These are phyloP conservation scores for Ricinus communis DNA, from an alignment of 345 rosid genomes.

Conservation along the genomic window DNA sequence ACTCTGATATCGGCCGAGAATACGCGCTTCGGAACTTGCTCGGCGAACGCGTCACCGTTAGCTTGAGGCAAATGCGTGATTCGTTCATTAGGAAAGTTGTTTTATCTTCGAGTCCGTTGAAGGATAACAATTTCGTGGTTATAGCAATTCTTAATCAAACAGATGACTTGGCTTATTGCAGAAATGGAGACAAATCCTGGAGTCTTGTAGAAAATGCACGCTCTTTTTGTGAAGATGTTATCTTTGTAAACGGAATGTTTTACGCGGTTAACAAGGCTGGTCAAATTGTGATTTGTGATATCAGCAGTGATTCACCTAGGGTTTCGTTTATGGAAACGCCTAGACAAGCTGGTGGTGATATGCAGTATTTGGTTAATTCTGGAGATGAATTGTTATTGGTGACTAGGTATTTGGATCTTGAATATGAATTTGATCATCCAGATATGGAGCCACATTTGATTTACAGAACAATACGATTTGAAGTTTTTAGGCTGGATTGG, in stretches of 20 bases:
- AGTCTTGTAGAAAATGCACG: slow-evolving; percentile 29
- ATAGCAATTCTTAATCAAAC: slow-evolving; percentile 41
- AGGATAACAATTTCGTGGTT: slow-evolving; percentile 32
- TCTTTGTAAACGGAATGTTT: slow-evolving; percentile 37
- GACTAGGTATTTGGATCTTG: slow-evolving; percentile 35
- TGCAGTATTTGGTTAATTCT: slow-evolving; percentile 52
- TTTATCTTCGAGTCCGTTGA: slow-evolving; percentile 46
- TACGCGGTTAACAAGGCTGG: slow-evolving; percentile 49
- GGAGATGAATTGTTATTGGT: slow-evolving; percentile 49
- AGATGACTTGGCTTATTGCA: slow-evolving; percentile 44
- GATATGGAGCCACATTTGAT: slow-evolving; percentile 15
- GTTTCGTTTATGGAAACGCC: slow-evolving; percentile 36
- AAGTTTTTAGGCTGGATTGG: slow-evolving; percentile 43
- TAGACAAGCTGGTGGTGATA: slow-evolving; percentile 37
- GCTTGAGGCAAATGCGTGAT: slow-evolving; percentile 50
- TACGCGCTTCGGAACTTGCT: slow-evolving; percentile 28
- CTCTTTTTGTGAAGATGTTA: slow-evolving; percentile 46
- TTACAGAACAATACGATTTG: slow-evolving; percentile 42
- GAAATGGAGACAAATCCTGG: slow-evolving; percentile 42
- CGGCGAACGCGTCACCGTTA: slow-evolving; percentile 24
- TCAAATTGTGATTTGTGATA: slow-evolving; percentile 38
- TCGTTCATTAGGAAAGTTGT: slow-evolving; percentile 50
- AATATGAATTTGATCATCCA: slow-evolving; percentile 22
- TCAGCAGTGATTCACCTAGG: slow-evolving; percentile 25
- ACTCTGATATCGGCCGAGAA: slow-evolving; percentile 47